Conservation (phyloP, 2,329 filamentous ascomycete genomes). For the Sordariomycetes sp. region DNA sequence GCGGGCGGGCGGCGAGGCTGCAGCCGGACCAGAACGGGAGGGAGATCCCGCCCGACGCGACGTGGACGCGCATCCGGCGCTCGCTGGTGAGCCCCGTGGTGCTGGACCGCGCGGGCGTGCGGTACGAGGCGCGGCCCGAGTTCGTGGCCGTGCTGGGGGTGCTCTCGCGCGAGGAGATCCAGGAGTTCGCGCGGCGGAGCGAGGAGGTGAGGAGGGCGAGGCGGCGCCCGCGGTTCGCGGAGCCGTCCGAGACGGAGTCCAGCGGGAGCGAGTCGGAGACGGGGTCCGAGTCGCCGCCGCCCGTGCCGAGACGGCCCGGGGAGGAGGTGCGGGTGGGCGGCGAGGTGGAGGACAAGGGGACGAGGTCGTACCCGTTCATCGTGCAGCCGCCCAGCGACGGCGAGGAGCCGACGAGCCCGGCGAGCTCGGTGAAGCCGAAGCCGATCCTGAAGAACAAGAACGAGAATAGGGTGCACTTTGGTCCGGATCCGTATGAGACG, state of each 20-base stretch:
- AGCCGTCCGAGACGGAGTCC: background rate
- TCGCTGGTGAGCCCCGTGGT: conserved; percentile 47
- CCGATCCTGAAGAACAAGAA: conserved; percentile 53
- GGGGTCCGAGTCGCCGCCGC: background rate
- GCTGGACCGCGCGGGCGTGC: conserved; percentile 40
- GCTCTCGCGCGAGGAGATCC: conserved; percentile 39
- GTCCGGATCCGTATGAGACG: conserved; percentile 35
- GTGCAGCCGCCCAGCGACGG: conserved; percentile 22
- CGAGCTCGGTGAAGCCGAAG: conserved; percentile 33
- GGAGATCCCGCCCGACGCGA: conserved; percentile 44
- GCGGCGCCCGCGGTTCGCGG: background rate
- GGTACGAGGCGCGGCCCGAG: conserved; percentile 49
- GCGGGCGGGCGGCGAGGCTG: background rate
- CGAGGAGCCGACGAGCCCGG: conserved; percentile 18
- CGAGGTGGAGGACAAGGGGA: conserved; percentile 27
- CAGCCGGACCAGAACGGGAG: conserved; percentile 44
- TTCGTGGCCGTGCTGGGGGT: conserved; percentile 51
- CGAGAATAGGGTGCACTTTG: conserved; percentile 44
- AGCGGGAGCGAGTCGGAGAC: background rate
- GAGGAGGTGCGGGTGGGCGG: conserved; percentile 39
- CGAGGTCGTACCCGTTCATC: conserved; percentile 21
- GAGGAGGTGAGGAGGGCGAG: conserved; percentile 33
- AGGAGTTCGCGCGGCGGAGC: conserved; percentile 37
- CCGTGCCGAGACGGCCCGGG: conserved; percentile 43
- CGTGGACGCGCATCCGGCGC: conserved; percentile 49